Evolutionary conservation across 345 rosid species (phyloP), one percentile per base, ranked within the genome.

Genomic region (Hibiscus mutabilis): DNA sequence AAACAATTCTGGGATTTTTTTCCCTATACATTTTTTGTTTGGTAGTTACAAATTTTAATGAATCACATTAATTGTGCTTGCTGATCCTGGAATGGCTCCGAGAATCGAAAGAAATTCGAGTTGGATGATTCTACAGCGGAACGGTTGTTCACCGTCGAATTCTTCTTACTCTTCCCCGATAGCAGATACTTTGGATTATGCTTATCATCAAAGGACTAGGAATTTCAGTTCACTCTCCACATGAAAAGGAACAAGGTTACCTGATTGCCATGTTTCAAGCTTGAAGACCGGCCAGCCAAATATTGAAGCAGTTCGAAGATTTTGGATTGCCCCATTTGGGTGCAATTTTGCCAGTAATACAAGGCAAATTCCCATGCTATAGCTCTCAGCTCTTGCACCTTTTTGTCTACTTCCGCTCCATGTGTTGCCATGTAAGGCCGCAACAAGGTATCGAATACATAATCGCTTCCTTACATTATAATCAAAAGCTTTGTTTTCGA

Each of bases 321-420:
- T 21, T 86, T 80, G 2, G 82, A 57, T 60, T 86, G 88, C 1
- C 89, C 91, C 76, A 81, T 21, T 47, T 82, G 70, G 5, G 87
- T 75, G 71, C 83, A 83, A 70, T 85, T 86, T 6, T 83, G 82
- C 92, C 88, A 90, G 60, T 87, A 90, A 70, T 82, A 78, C 19
- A 84, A 35, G 25, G 83, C 78, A 14, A 91, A 80, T 40, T 91
- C 96, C 97, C 96, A 91, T 22, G 82, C 88, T 65, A 91, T 83
- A 60, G 86, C 86, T 60, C 73, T 82, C 80, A 80, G 66, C 77
- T 91, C 97, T 85, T 68, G 71, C 29, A 94, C 56, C 88, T 82
- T 90, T 81, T 85, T 70, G 66, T 94, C 98, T 4, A 94, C 89
- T 1, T 85, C 92, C 18, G 85, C 82, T 84, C 91, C 96, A 64